Base-by-base conservation (phyloP, 2,329 filamentous ascomycete species). In the Talaromyces sp. region DNA sequence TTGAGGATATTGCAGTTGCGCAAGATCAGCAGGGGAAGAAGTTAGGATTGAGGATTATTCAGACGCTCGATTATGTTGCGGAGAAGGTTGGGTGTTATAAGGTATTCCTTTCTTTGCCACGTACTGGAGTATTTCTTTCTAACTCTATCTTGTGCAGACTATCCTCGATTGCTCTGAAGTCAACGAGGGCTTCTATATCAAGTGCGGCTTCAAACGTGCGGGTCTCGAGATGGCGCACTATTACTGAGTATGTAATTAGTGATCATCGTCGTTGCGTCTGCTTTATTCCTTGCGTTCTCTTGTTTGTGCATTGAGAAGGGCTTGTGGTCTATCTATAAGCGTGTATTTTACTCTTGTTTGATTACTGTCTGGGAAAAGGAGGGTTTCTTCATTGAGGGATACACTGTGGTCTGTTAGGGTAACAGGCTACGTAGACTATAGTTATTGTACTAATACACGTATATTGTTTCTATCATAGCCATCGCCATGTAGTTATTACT, bases 21-120 rank as follows among this genome's bases (percentile, higher is more conserved):
- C 93, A 93, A 80, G 91, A 96, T 73, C 93, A 98, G 81, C 95
- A 98, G 80, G 95, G 95, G 71, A 97, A 98, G 87, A 97, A 97
- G 82, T 84, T 98, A 50, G 95, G 95, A 4, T 82, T 97, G 74
- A 87, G 92, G 70, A 90, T 98, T 70, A 98, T 98, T 73, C 92
- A 98, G 81, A 93, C 94, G 8, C 85, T 99, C 74, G 93, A 98
- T 79, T 90, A 85, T 75, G 89, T 98, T 67, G 93, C 93, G 63
- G 88, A 92, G 76, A 87, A 92, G 76, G 89, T 95, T 65, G 95
- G 94, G 63, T 98, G 94, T 81, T 98, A 98, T 81, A 98, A 92
- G 89, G 84, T 85, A 74, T 65, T 10, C 15, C 59, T 37, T 39
- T 17, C 8, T 43, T 22, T n/a, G 22, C 39, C 31, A n/a, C 56